These are phyloP conservation scores for Carnegiea gigantea DNA, from an alignment of 179 eudicot species.

Conservation along the genomic window DNA sequence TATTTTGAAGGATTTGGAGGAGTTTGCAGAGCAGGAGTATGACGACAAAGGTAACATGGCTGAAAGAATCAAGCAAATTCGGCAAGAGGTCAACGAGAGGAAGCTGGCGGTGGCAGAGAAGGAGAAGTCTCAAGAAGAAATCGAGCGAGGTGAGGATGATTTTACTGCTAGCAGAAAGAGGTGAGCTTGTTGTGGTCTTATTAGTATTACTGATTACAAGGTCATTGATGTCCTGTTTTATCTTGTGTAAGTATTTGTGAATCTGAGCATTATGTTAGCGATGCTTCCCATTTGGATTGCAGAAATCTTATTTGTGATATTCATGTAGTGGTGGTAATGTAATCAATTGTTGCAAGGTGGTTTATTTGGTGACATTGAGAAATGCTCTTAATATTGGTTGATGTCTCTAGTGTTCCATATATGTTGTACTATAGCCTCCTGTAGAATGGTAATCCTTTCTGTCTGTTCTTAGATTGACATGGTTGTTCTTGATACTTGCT, in stretches of 20 bases:
- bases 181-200: neutral
- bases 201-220: neutral
- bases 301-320: no score
- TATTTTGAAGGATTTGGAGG: neutral
- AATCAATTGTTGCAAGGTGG: neutral
- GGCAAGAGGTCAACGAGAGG: neutral
- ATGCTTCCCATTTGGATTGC: neutral
- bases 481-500: neutral
- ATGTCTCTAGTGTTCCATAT: neutral
- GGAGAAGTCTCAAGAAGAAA: neutral
- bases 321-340: neutral
- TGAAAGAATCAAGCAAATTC: neutral
- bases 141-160: neutral
- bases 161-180: slow-evolving; percentile 5
- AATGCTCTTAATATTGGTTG: neutral
- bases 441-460: neutral
- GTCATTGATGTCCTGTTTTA: neutral
- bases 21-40: neutral
- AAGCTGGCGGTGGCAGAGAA: neutral
- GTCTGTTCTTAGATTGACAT: neutral
- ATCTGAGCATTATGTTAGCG: neutral
- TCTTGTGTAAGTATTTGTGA: neutral
- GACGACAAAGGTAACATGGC: neutral
- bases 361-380: neutral
- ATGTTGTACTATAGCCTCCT: neutral